These are phyloP conservation scores for Aspergillus costaricaensis DNA, from an alignment of 2,329 filamentous ascomycete genomes.

Conservation along the genomic window DNA sequence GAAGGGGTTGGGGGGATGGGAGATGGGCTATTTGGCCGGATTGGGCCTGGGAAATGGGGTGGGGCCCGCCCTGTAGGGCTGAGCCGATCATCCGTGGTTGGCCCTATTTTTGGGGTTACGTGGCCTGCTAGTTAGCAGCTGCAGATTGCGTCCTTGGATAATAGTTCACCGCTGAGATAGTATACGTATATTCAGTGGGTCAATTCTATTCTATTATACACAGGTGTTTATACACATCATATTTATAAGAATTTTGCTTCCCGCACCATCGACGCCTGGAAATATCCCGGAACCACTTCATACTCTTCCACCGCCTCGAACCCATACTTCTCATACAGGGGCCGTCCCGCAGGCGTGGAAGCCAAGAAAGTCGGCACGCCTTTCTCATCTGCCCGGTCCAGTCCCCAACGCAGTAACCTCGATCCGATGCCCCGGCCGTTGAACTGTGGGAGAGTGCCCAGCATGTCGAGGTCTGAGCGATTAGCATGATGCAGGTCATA, in stretches of 20 bases:
- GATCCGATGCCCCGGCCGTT: conserved; percentile 11
- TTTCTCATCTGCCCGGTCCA: conserved; percentile 10
- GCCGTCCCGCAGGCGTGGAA: conserved; percentile 8
- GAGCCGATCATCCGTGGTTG: conserved; percentile 14
- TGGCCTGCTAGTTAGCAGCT: not conserved
- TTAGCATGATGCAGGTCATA: not conserved
- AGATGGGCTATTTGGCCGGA: conserved; percentile 3
- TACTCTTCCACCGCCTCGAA: conserved; percentile 6
- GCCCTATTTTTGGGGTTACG: conserved; percentile 1
- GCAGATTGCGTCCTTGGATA: not conserved
- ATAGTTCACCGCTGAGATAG: too few species aligned
- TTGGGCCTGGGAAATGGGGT: not conserved
- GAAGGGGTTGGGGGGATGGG: not conserved
- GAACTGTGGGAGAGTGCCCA: conserved; percentile 13
- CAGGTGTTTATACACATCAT: not conserved
- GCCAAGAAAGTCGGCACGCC: conserved; percentile 10
- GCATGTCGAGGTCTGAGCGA: conserved; percentile 12
- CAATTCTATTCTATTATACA: not conserved
- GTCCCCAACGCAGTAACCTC: conserved; percentile 12
- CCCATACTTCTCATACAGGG: conserved; percentile 16
- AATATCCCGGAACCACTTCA: conserved; percentile 14
- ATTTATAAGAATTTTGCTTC: not conserved
- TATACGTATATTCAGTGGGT: too few species aligned
- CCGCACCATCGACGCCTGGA: conserved; percentile 15
- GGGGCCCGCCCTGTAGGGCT: conserved; percentile 23